Evolutionary conservation across 371 early-diverging fungal genomes (phyloP).

Genomic region (Nematocida ironsii): DNA sequence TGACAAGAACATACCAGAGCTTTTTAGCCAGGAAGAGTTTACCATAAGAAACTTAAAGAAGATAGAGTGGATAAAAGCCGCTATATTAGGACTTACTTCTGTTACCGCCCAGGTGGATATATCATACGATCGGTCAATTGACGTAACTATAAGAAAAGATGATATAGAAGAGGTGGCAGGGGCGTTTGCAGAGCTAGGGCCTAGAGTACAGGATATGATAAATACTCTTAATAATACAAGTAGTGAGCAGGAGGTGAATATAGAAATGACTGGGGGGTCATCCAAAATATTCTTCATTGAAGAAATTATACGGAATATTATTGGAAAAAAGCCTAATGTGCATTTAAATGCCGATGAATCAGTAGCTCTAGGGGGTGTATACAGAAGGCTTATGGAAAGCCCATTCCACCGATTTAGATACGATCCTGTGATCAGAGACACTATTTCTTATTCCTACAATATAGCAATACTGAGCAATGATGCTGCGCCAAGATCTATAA

Average conservation of each 20-base stretch:
- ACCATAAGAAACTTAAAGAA: slow-evolving; percentile 24
- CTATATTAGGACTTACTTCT: slow-evolving; percentile 48
- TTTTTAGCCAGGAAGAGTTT: slow-evolving; percentile 37
- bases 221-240: background rate
- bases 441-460: background rate
- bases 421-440: slow-evolving; percentile 51
- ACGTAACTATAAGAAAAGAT: background rate
- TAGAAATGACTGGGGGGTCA: slow-evolving; percentile 49
- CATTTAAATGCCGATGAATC: slow-evolving; percentile 55
- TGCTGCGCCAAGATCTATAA: background rate
- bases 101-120: slow-evolving; percentile 29
- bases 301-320: background rate
- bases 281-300: slow-evolving; percentile 31
- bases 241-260: background rate
- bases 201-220: background rate
- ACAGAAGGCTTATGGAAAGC: slow-evolving; percentile 52
- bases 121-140: slow-evolving; percentile 32
- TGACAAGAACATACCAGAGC: slow-evolving; percentile 9
- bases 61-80: slow-evolving; percentile 49
- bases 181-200: background rate
- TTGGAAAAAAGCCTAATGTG: slow-evolving; percentile 13
- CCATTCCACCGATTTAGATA: slow-evolving; percentile 52
- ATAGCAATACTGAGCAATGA: background rate
- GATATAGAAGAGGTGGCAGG: slow-evolving; percentile 16
- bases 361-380: slow-evolving; percentile 49